Base-by-base conservation (phyloP, 176 grass and related monocot genomes). In the Ampelocalamus luodianensis region DNA sequence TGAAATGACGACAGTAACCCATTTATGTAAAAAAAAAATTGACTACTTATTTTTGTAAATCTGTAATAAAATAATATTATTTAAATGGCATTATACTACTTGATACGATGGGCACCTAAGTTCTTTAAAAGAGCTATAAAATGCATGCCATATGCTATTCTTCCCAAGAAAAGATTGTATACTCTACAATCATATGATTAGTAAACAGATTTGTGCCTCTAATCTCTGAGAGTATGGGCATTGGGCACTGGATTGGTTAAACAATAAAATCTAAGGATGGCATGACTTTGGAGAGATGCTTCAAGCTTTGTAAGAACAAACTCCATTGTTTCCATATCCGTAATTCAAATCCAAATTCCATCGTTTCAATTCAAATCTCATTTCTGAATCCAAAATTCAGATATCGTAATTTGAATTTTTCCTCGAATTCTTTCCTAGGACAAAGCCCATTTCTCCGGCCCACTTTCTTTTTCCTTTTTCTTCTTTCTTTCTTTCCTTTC, bases 211-310 rank as follows among this genome's bases (percentile, higher is more conserved):
- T 13, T 51, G 6, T 68, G n/a, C 73, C 24, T 24, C 9, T 82
- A 49, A 24, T 79, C n/a, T 22, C 68, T 79, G 65, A 36, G n/a
- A 78, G 39, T 63, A 87, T 87, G 79, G 65, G 40, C 73, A 66
- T 60, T 82, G 36, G 88, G 40, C 73, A 66, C 50, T 83, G 29
- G 84, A 83, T 74, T 87, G 40, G 49, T 87, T 73, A 51, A 81
- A 83, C 44, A 84, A 88, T 79, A 49, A 68, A 78, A 18, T 26
- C 17, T 1, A 72, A 66, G 22, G 48, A 72, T 82, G 83, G 45
- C 24, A 56, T 56, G 27, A 38, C 23, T 71, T 75, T 77, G 9
- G 42, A 24, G 61, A 82, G 46, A 65, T 72, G 72, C 72, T 82
- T 59, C 39, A 61, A 50, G 4, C 39, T 56, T 88, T 72, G 20